Conservation (phyloP, 139 green algal genomes). For the Chlamydomonas eustigma region DNA sequence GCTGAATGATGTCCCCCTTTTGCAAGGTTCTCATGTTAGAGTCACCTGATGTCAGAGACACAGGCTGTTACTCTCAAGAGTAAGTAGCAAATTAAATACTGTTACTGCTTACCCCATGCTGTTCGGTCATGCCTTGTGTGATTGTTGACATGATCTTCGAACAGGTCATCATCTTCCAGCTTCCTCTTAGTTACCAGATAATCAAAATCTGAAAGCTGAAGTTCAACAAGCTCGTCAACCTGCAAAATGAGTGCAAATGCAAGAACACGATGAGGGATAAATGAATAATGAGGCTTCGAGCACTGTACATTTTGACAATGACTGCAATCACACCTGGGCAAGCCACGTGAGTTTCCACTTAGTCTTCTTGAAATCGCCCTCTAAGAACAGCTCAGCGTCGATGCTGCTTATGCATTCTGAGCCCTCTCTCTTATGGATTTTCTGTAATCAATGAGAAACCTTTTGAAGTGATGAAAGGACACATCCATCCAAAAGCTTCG, state of each 20-base stretch:
- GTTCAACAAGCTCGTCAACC: conserved; percentile 34
- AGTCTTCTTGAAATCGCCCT: conserved; percentile 92
- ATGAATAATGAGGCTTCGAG: not conserved
- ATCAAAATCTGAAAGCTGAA: conserved; percentile 79
- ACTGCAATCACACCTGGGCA: conserved; percentile 34
- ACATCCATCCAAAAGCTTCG: too few species aligned
- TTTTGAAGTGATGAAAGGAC: too few species aligned
- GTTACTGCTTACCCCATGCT: conserved; percentile 50
- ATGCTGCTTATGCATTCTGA: conserved; percentile 43
- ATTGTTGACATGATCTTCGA: conserved; percentile 71
- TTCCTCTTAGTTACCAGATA: conserved; percentile 94
- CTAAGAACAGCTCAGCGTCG: conserved; percentile 70
- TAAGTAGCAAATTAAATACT: too few species aligned
- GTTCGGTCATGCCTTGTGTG: conserved; percentile 45
- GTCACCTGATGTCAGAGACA: conserved; percentile 83
- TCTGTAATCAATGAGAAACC: not conserved
- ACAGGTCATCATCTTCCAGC: conserved; percentile 87
- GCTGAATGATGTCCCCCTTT: conserved; percentile 93
- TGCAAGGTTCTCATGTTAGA: conserved; percentile 87
- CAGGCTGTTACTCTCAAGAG: too few species aligned
- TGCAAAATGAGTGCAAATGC: not conserved
- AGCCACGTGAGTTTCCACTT: conserved; percentile 98
- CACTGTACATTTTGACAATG: not conserved
- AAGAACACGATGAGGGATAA: conserved; percentile 27
- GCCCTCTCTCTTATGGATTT: conserved; percentile 29